A percentile compares a stretch with the other conserved stretches of the same genome.
Conservation (phyloP, 768 basidiomycete species). For the Tulasnella sp. region DNA sequence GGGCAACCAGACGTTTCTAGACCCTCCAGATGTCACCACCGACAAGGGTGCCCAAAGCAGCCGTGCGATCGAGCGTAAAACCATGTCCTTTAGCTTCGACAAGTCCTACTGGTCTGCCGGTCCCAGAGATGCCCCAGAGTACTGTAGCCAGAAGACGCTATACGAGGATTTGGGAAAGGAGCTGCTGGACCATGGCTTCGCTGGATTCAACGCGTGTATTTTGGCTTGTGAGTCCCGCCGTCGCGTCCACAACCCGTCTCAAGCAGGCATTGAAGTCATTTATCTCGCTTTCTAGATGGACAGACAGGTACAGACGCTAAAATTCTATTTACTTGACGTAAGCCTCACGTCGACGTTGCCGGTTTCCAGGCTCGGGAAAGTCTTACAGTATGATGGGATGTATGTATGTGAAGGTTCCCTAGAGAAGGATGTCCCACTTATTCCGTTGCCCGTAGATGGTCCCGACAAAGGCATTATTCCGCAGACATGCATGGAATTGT, state of each 20-base stretch:
- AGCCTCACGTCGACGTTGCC: background rate
- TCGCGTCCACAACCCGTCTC: conserved; percentile 7
- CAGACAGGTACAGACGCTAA: conserved; percentile 58
- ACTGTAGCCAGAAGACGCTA: conserved; percentile 89
- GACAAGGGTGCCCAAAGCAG: conserved; percentile 40
- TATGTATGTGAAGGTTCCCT: conserved; percentile 30
- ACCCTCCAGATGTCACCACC: conserved; percentile 64
- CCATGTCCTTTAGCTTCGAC: conserved; percentile 88
- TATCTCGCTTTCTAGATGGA: conserved; percentile 38
- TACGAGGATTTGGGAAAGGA: conserved; percentile 92
- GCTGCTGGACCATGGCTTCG: conserved; percentile 86
- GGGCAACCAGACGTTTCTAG: conserved; percentile 83
- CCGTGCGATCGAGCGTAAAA: conserved; percentile 80
- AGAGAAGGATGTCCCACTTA: background rate
- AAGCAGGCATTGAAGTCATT: conserved; percentile 3
- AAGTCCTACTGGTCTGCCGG: conserved; percentile 98
- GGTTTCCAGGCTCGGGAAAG: conserved; percentile 67
- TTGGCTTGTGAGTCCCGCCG: conserved; percentile 75
- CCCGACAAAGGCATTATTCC: conserved; percentile 96
- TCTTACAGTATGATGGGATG: conserved; percentile 98
- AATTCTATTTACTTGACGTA: background rate
- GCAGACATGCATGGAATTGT: conserved; percentile 85
- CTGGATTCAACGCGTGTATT: conserved; percentile 97
- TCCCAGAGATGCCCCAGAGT: conserved; percentile 72
- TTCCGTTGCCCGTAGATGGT: conserved; percentile 48